Base-by-base conservation (phyloP, 1,284 basidiomycete species). In the Phylloporus gajari region DNA sequence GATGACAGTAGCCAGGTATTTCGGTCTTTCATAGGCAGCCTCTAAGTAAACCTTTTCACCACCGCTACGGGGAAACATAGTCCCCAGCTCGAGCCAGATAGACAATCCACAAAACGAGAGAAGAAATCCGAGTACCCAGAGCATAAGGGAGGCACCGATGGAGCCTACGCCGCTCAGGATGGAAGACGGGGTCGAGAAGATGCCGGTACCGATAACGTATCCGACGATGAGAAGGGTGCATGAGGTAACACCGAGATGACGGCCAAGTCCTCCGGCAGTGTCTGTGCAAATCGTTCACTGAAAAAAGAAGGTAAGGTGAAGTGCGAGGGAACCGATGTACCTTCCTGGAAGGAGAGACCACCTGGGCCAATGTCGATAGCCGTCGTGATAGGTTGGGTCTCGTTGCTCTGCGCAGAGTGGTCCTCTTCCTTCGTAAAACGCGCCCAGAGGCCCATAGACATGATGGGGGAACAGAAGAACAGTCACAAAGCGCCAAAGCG, bases 171-270 rank as follows among this genome's bases (percentile, higher is more conserved):
- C 85, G 0, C 75, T 78, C 42, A 90, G 75, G 75, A 91, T 91
- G 1, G 88, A 89, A 0, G 89, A 89, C 0, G 90, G 89, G 0
- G 90, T 91, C 2, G 90, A 90, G 80, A 91, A 91, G 70, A 91
- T 90, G 12, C 90, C 90, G 0, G 90, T 90, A 0, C 91, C 91
- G 65, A 91, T 89, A 67, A 91, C 87, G 38, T 83, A 81, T 3
- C 89, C 89, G 42, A 90, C 85, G 46, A 81, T 87, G 17, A 88
- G 79, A 71, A 89, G 83, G 1, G 88, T 88, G 72, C 87, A 88
- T 42, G 85, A 88, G 68, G 84, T 84, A 9, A 89, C 80, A 5
- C 87, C 87, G 0, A 88, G 79, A 77, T 89, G 87, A 63, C 88
- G 84, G 2, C 88, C 88, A 79, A 89, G 86, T 23, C 87, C 87